Conservation (phyloP, 2,329 filamentous ascomycete species). For the Trichoderma koningii region DNA sequence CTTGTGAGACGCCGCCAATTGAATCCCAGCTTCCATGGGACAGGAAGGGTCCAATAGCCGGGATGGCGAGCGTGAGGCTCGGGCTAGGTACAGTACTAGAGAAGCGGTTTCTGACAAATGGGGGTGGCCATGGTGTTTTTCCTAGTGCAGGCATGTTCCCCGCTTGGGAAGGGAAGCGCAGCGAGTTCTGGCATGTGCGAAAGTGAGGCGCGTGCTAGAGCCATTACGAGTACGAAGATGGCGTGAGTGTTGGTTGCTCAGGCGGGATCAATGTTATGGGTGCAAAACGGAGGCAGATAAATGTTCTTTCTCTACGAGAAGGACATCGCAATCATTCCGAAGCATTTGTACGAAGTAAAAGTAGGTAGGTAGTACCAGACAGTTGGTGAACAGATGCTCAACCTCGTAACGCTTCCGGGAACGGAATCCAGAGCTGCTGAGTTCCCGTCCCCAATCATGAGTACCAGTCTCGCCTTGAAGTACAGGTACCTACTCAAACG, state of each 20-base stretch:
- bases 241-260: background rate
- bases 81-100: background rate
- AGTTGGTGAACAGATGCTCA: too few species aligned
- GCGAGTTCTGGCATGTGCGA: background rate
- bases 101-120: background rate
- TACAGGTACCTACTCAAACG: too few species aligned
- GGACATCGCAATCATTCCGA: too few species aligned
- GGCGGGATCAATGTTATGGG: background rate
- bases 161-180: background rate
- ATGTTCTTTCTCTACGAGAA: too few species aligned
- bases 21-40: background rate
- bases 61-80: slow-evolving; percentile 22
- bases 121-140: background rate
- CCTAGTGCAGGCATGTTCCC: slow-evolving; percentile 16
- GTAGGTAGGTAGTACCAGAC: too few species aligned
- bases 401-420: background rate
- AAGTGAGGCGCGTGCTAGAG: background rate
- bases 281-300: too few species aligned
- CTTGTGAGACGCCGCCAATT: slow-evolving; percentile 14
- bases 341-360: too few species aligned
- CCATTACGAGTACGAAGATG: slow-evolving; percentile 4
- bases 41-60: background rate
- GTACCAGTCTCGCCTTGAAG: background rate
- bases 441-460: background rate
- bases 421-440: background rate